A percentile compares a stretch with the other conserved stretches of the same genome.
Conservation (phyloP, 192 early-diverging fungal species). For the Coemansia sp. region DNA sequence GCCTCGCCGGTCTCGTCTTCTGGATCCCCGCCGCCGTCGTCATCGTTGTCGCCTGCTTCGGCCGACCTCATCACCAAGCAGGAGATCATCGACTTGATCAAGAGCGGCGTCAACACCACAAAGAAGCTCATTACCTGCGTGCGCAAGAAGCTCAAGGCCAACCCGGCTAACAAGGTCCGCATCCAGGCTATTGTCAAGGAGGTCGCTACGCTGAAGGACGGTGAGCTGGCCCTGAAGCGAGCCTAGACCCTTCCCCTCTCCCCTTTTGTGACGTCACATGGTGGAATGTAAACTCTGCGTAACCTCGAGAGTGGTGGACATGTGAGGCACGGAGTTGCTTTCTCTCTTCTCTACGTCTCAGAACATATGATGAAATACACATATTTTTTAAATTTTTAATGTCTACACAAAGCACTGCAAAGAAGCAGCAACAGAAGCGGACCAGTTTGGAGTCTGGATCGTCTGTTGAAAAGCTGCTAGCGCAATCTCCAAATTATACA, state of each 20-base stretch:
- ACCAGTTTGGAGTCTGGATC: conserved; percentile 11
- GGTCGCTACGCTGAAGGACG: conserved; percentile 46
- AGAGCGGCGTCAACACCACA: conserved; percentile 60
- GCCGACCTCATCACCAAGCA: conserved; percentile 64
- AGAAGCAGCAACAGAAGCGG: not conserved
- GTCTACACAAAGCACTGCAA: not conserved
- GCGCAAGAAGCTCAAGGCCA: conserved; percentile 65
- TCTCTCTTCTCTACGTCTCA: not conserved
- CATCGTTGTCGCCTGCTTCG: conserved; percentile 14
- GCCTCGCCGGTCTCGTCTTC: conserved; percentile 5
- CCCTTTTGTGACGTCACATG: conserved; percentile 1
- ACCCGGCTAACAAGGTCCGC: conserved; percentile 42
- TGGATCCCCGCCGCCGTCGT: conserved; percentile 1
- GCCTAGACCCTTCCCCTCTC: not conserved
- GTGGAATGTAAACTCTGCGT: not conserved
- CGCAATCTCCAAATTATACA: conserved; percentile 25
- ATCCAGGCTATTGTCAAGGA: conserved; percentile 50
- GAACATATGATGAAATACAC: not conserved
- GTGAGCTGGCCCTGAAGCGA: conserved; percentile 37
- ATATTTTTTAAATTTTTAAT: not conserved
- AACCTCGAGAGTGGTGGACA: not conserved
- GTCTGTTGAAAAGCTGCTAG: conserved; percentile 26
- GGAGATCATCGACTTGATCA: conserved; percentile 67
- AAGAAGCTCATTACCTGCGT: conserved; percentile 66
- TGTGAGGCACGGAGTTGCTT: not conserved